These are phyloP conservation scores for Ramaria rubella DNA, from an alignment of 768 basidiomycete species.

Conservation along the genomic window DNA sequence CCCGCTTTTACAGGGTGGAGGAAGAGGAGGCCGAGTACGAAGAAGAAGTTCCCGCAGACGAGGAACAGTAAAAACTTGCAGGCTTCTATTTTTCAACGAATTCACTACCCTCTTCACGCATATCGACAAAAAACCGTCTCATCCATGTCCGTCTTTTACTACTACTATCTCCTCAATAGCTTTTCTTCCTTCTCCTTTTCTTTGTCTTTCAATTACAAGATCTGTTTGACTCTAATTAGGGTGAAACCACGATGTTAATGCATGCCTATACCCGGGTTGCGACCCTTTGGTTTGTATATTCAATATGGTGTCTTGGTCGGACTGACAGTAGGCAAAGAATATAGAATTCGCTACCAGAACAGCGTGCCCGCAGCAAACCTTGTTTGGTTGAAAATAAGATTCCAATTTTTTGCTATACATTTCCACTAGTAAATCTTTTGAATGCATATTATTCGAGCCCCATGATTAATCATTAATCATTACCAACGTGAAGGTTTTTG, in stretches of 20 bases:
- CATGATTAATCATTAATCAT: too few species aligned
- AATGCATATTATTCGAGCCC: too few species aligned
- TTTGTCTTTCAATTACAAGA: not conserved
- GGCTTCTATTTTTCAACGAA: not conserved
- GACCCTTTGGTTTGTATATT: too few species aligned
- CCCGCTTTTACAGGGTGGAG: slow-evolving; percentile 53
- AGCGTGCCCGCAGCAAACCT: too few species aligned
- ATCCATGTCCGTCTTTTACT: slow-evolving; percentile 1
- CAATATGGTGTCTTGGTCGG: too few species aligned
- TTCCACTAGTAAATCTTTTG: too few species aligned
- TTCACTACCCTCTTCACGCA: not conserved
- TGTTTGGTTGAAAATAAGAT: too few species aligned
- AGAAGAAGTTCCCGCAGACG: slow-evolving; percentile 61
- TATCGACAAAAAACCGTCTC: not conserved
- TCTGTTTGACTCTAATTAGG: not conserved
- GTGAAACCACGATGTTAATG: slow-evolving; percentile 2
- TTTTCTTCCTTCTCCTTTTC: slow-evolving; percentile 1
- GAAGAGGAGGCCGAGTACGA: slow-evolving; percentile 81
- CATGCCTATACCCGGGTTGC: slow-evolving; percentile 3
- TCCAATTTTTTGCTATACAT: too few species aligned
- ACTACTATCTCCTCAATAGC: not conserved
- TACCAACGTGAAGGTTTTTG: too few species aligned
- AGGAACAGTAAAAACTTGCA: slow-evolving; percentile 36
- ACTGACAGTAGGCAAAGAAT: too few species aligned
- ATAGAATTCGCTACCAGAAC: too few species aligned